A percentile compares a stretch with the other conserved stretches of the same genome.
phyloP scores from a whole-genome alignment of 1,139 yeast species.

The Taphrina populina region DNA sequence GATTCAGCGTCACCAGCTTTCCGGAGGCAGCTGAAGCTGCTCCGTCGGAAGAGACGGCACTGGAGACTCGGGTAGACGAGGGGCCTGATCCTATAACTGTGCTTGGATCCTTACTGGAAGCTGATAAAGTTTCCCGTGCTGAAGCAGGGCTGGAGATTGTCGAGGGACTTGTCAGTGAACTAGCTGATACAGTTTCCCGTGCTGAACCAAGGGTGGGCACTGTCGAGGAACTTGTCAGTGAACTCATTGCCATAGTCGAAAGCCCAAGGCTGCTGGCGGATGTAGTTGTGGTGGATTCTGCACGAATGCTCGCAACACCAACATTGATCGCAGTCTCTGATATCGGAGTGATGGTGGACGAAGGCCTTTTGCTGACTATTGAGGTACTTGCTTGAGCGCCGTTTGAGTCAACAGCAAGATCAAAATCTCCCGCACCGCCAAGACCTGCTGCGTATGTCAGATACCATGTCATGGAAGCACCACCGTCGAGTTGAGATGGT shows the following conservation, averaged over 20 bases:
- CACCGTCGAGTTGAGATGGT: conserved; percentile 65
- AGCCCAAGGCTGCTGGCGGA: too few relatives aligned
- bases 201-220: too few relatives aligned
- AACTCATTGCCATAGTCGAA: too few relatives aligned
- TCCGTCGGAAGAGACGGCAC: conserved; percentile 1
- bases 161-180: too few relatives aligned
- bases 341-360: too few relatives aligned
- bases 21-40: too few relatives aligned
- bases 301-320: too few relatives aligned
- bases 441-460: conserved; percentile 69
- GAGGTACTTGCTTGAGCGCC: neutral
- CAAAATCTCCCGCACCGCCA: conserved; percentile 38
- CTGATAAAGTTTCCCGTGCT: too few relatives aligned
- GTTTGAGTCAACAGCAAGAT: neutral
- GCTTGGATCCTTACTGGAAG: neutral
- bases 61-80: neutral
- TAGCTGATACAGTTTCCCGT: too few relatives aligned
- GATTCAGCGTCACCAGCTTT: conserved; percentile 1
- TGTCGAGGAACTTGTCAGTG: too few relatives aligned
- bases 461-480: conserved; percentile 89
- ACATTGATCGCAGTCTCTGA: conserved; percentile 5
- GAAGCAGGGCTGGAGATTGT: too few relatives aligned
- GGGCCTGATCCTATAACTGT: neutral
- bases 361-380: neutral
- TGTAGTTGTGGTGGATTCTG: too few relatives aligned